These are phyloP conservation scores for Chenopodium suecicum DNA, from an alignment of 148 eudicot genomes.

Conservation along the genomic window DNA sequence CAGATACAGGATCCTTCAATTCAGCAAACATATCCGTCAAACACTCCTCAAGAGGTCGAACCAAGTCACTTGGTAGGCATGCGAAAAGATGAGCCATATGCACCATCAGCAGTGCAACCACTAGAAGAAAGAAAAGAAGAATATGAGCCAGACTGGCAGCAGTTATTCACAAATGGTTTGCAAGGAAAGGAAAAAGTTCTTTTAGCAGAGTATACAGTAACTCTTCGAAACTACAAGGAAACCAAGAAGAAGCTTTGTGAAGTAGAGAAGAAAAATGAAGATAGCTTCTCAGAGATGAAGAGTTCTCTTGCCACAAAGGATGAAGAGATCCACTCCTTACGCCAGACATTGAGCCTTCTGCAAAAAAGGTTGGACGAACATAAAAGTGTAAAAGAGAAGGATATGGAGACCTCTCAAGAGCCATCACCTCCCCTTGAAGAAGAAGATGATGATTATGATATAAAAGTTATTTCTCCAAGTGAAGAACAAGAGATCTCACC, in stretches of 20 bases:
- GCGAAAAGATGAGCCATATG: slow-evolving; percentile 15
- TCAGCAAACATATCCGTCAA: not conserved
- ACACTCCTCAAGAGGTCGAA: slow-evolving; percentile 14
- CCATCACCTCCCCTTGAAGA: slow-evolving; percentile 27
- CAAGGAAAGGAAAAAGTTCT: slow-evolving; percentile 77
- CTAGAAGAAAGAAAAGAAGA: slow-evolving; percentile 26
- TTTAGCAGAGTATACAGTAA: slow-evolving; percentile 61
- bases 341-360: slow-evolving; percentile 37
- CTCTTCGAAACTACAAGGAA: slow-evolving; percentile 68
- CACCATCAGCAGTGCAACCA: slow-evolving; percentile 11
- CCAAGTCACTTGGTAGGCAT: slow-evolving; percentile 13
- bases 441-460: slow-evolving; percentile 45
- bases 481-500: slow-evolving; percentile 41
- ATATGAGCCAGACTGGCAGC: slow-evolving; percentile 61
- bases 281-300: slow-evolving; percentile 41
- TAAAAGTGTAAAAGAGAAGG: slow-evolving; percentile 29
- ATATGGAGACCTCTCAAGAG: slow-evolving; percentile 19
- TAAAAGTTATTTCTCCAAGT: slow-evolving; percentile 30
- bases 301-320: slow-evolving; percentile 52
- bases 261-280: slow-evolving; percentile 52
- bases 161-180: slow-evolving; percentile 56
- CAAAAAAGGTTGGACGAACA: slow-evolving; percentile 38
- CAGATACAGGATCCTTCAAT: slow-evolving; percentile 16
- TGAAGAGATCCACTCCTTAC: slow-evolving; percentile 51
- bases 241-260: slow-evolving; percentile 62